A percentile compares a stretch with the other conserved stretches of the same genome.
These are phyloP conservation scores for Tricholoma sp. DNA, from an alignment of 768 basidiomycete species.

Conservation along the genomic window DNA sequence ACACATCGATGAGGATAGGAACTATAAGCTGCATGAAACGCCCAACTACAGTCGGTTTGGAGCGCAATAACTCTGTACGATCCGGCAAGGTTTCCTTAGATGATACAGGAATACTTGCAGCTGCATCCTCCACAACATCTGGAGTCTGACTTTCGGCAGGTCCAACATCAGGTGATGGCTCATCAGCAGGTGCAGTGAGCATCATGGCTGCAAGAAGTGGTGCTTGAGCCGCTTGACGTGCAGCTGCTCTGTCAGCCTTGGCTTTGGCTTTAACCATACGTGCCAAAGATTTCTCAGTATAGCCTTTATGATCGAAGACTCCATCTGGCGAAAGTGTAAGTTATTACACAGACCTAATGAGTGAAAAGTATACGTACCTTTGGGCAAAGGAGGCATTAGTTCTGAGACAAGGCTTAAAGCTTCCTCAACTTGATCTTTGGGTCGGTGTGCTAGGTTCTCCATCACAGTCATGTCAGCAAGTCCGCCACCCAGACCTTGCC, in stretches of 20 bases:
- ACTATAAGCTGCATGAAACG: constrained; percentile 86
- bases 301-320: constrained; percentile 88
- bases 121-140: constrained; percentile 33
- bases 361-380: constrained; percentile 47
- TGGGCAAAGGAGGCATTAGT: constrained; percentile 87
- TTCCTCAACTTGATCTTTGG: constrained; percentile 97
- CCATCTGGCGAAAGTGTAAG: constrained; percentile 55
- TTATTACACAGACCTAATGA: not conserved
- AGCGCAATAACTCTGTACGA: constrained; percentile 71
- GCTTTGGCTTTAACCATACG: constrained; percentile 78
- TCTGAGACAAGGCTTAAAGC: constrained; percentile 85
- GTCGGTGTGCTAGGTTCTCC: constrained; percentile 93
- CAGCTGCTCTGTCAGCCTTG: constrained; percentile 74
- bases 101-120: constrained; percentile 18
- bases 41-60: constrained; percentile 69
- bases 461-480: constrained; percentile 96
- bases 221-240: constrained; percentile 47
- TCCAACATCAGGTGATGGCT: constrained; percentile 19
- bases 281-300: constrained; percentile 80
- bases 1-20: constrained; percentile 96
- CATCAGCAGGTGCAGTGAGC: constrained; percentile 16
- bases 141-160: constrained; percentile 30
- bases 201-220: constrained; percentile 17
- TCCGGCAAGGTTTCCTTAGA: constrained; percentile 38
- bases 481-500: constrained; percentile 83